A percentile compares a stretch with the other conserved stretches of the same genome.
Evolutionary conservation across 306 rosid species (phyloP).

Genomic region (Cicer yamashitae): DNA sequence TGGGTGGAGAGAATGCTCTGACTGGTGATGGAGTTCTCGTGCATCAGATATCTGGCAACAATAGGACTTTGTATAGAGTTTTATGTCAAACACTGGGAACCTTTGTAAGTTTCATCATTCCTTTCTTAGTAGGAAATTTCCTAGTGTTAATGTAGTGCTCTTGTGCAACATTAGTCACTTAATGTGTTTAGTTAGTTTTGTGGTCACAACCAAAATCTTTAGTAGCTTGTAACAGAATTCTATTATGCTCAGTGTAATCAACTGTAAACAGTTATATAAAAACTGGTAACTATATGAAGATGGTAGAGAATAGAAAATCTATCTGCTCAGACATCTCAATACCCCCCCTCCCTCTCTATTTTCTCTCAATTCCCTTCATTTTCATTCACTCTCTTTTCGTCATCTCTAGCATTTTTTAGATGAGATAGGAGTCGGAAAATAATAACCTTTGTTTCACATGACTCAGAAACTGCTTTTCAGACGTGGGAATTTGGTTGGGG

Average conservation of each 20-base stretch:
- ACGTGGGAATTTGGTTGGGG: constrained; percentile 90
- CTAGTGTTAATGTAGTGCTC: constrained; percentile 14
- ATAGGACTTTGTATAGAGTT: constrained; percentile 67
- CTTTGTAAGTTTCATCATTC: constrained; percentile 64
- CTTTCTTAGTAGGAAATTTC: constrained; percentile 38
- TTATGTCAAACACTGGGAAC: constrained; percentile 71
- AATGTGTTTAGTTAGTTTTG: neutral
- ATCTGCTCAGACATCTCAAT: constrained; percentile 6
- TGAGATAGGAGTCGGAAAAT: constrained; percentile 16
- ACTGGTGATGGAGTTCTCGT: constrained; percentile 60
- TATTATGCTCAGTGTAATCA: neutral
- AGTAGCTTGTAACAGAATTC: neutral
- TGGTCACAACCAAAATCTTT: constrained; percentile 10
- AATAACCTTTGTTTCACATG: constrained; percentile 49
- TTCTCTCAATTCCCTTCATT: neutral
- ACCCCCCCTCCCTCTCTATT: neutral
- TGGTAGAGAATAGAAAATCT: constrained; percentile 18
- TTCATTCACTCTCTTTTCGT: neutral
- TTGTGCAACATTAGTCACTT: constrained; percentile 1
- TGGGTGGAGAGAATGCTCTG: constrained; percentile 54
- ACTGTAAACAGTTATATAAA: constrained; percentile 17
- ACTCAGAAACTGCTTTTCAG: constrained; percentile 71
- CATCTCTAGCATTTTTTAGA: constrained; percentile 23
- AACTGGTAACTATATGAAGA: constrained; percentile 8
- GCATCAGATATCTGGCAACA: constrained; percentile 59